phyloP scores from a whole-genome alignment of 495 filamentous ascomycete genomes.

The Cudoniella acicularis region DNA sequence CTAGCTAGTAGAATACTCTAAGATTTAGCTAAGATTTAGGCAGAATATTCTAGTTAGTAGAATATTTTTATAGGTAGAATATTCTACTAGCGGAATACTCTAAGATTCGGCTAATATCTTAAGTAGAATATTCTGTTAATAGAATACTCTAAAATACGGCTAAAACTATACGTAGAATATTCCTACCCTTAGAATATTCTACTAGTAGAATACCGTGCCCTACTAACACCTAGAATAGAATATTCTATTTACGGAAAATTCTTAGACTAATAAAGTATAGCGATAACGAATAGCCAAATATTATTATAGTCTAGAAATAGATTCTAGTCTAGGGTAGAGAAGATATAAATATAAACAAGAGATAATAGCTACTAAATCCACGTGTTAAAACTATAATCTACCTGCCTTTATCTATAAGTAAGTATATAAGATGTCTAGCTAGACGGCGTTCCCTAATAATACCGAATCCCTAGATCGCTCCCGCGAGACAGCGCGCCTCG shows the following conservation, averaged over 20 bases:
- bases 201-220: neutral
- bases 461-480: slow-evolving; percentile 14
- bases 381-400: slow-evolving; percentile 16
- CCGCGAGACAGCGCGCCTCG: slow-evolving; percentile 9
- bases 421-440: slow-evolving; percentile 17
- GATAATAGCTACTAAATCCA: slow-evolving; percentile 17
- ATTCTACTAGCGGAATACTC: slow-evolving; percentile 5
- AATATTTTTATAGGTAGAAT: slow-evolving; percentile 6
- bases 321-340: slow-evolving; percentile 12
- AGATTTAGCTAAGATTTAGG: slow-evolving; percentile 2
- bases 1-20: too few relatives aligned
- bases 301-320: slow-evolving; percentile 16
- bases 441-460: slow-evolving; percentile 11
- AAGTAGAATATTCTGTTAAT: slow-evolving; percentile 1
- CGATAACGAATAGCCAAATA: slow-evolving; percentile 11
- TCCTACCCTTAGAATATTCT: too few relatives aligned
- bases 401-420: slow-evolving; percentile 14
- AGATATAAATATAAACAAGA: slow-evolving; percentile 19
- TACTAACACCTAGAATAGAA: neutral
- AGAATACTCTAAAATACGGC: neutral
- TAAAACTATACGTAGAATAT: slow-evolving; percentile 2
- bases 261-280: slow-evolving; percentile 10
- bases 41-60: too few relatives aligned
- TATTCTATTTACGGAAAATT: slow-evolving; percentile 11
- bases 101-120: neutral